A percentile compares a stretch with the other conserved stretches of the same genome.
phyloP scores from a whole-genome alignment of 352 stramenopile genomes.

The Aphanomyces astaci region DNA sequence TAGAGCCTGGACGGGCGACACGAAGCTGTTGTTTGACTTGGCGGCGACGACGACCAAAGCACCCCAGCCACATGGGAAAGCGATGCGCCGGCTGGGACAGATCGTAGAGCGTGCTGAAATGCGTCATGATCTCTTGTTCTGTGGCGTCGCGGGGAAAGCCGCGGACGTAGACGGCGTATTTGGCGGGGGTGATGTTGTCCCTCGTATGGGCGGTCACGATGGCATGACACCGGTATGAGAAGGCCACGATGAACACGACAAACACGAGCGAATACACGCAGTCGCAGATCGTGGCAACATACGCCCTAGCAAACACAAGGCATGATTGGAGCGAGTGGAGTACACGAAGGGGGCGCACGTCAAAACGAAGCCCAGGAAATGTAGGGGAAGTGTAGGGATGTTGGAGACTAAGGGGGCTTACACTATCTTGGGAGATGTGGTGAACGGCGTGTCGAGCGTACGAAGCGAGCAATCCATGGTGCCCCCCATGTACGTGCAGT shows the following conservation, averaged over 20 bases:
- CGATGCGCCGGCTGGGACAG: slow-evolving; percentile 56
- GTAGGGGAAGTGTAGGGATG: too few species aligned
- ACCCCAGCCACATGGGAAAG: slow-evolving; percentile 53
- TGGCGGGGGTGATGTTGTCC: slow-evolving; percentile 70
- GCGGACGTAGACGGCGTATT: slow-evolving; percentile 72
- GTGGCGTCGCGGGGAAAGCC: slow-evolving; percentile 61
- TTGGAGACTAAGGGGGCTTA: not conserved
- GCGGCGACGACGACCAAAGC: slow-evolving; percentile 41
- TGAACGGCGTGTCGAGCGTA: slow-evolving; percentile 66
- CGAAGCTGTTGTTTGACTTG: not conserved
- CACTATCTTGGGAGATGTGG: slow-evolving; percentile 39
- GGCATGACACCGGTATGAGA: slow-evolving; percentile 39
- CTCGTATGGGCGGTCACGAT: slow-evolving; percentile 27
- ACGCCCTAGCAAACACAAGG: too few species aligned
- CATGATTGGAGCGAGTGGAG: too few species aligned
- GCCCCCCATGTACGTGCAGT: slow-evolving; percentile 40
- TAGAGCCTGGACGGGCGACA: too few species aligned
- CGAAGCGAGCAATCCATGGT: slow-evolving; percentile 63
- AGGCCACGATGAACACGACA: slow-evolving; percentile 53
- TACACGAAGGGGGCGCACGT: not conserved
- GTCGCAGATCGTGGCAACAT: slow-evolving; percentile 65
- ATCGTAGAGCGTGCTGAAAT: slow-evolving; percentile 73
- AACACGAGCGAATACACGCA: slow-evolving; percentile 61
- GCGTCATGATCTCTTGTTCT: slow-evolving; percentile 49
- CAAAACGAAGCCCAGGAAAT: too few species aligned